Percentiles rank a stretch among this genome's conserved stretches.
These are phyloP conservation scores for Chrysopogon serrulatus DNA, from an alignment of 176 grass and related monocot genomes.

Conservation along the genomic window DNA sequence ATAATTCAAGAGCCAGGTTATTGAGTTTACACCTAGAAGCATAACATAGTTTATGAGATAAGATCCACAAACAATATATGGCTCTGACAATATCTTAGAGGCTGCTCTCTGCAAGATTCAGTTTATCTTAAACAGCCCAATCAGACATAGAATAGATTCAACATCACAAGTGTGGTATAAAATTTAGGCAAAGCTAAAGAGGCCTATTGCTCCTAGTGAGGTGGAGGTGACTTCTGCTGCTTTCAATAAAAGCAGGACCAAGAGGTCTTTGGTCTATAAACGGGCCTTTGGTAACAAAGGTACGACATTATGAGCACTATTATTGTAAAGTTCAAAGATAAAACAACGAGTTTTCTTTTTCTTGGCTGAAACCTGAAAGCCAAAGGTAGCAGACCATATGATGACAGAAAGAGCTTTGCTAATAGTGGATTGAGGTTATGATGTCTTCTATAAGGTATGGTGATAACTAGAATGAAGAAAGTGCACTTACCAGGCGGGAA, in stretches of 20 bases:
- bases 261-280: not conserved
- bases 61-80: not conserved
- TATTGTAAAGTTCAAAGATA: not conserved
- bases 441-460: slow-evolving; percentile 8
- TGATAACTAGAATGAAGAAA: not conserved
- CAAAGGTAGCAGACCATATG: not conserved
- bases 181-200: slow-evolving; percentile 13
- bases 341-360: not conserved
- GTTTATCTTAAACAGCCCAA: not conserved
- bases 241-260: not conserved
- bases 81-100: not conserved
- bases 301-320: not conserved
- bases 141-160: not conserved
- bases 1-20: not conserved
- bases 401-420: slow-evolving; percentile 1
- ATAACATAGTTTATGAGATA: not conserved
- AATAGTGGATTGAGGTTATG: not conserved
- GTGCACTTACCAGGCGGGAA: slow-evolving; percentile 66
- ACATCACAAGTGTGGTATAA: not conserved
- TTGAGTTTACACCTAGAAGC: not conserved
- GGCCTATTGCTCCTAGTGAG: not conserved
- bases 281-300: not conserved
- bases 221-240: not conserved
- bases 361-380: not conserved
- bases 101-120: not conserved